Evolutionary conservation across 2,329 filamentous ascomycete genomes (phyloP).

Genomic region (Coniella vitis): DNA sequence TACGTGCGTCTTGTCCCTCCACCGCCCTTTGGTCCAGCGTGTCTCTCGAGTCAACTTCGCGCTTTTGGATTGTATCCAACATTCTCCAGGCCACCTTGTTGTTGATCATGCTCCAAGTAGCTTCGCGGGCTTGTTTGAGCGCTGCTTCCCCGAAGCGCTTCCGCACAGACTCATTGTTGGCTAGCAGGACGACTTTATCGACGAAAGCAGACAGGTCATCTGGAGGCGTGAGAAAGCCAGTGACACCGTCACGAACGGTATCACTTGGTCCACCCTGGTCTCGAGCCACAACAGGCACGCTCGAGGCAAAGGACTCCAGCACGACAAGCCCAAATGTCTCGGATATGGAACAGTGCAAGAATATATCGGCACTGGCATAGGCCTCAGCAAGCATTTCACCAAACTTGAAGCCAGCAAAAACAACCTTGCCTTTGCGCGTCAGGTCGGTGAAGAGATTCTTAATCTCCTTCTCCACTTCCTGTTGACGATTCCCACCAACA

Average conservation of each 20-base stretch:
- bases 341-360: conserved; percentile 64
- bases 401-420: conserved; percentile 61
- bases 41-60: conserved; percentile 28
- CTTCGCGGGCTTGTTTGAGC: conserved; percentile 51
- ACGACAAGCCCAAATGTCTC: conserved; percentile 68
- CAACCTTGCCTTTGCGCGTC: conserved; percentile 41
- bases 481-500: conserved; percentile 61
- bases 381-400: conserved; percentile 56
- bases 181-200: conserved; percentile 42
- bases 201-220: conserved; percentile 55
- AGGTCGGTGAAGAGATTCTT: conserved; percentile 51
- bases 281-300: conserved; percentile 60
- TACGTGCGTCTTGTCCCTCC: background rate
- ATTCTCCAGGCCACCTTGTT: conserved; percentile 62
- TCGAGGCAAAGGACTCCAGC: conserved; percentile 64
- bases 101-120: conserved; percentile 67
- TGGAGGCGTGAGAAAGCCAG: conserved; percentile 55
- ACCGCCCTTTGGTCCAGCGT: background rate
- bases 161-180: conserved; percentile 37
- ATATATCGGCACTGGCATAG: conserved; percentile 63
- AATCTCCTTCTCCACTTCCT: conserved; percentile 54
- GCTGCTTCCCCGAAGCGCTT: conserved; percentile 39
- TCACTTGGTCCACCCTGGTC: conserved; percentile 65
- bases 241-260: conserved; percentile 52
- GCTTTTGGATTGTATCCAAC: conserved; percentile 43